These are phyloP conservation scores for Leptographium procerum DNA, from an alignment of 2,329 filamentous ascomycete genomes.

Conservation along the genomic window DNA sequence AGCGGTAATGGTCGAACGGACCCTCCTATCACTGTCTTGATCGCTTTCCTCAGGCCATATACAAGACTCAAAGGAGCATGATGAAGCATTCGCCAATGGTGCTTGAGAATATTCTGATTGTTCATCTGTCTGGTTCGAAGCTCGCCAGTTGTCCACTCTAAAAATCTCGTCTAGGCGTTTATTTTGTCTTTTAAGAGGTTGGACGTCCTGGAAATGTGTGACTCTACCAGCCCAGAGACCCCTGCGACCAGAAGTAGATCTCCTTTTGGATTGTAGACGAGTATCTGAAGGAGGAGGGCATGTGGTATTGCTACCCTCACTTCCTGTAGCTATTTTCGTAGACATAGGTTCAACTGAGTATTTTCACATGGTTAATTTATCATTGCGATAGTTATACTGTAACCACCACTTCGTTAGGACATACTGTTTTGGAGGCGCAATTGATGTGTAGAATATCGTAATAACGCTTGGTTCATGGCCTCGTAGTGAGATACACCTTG, in stretches of 20 bases:
- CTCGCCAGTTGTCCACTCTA: conserved; percentile 1
- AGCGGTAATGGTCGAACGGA: neutral
- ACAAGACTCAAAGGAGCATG: neutral
- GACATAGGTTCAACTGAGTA: neutral
- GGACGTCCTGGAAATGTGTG: neutral
- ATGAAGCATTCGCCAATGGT: neutral
- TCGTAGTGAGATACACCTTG: no score
- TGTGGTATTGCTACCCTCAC: neutral
- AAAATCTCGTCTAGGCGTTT: neutral
- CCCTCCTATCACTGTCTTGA: neutral
- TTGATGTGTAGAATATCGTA: no score
- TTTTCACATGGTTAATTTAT: neutral
- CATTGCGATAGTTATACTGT: neutral
- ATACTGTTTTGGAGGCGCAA: neutral
- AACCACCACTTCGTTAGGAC: neutral
- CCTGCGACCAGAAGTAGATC: neutral
- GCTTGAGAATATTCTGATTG: neutral
- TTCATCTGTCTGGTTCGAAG: neutral
- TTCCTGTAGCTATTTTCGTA: neutral
- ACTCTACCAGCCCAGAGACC: neutral
- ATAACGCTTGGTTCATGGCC: no score
- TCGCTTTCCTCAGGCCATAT: neutral
- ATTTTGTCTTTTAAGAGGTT: neutral
- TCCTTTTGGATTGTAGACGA: neutral
- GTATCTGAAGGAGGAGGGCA: no score